These are phyloP conservation scores for Aquilaria malaccensis DNA, from an alignment of 345 rosid genomes.

Conservation along the genomic window DNA sequence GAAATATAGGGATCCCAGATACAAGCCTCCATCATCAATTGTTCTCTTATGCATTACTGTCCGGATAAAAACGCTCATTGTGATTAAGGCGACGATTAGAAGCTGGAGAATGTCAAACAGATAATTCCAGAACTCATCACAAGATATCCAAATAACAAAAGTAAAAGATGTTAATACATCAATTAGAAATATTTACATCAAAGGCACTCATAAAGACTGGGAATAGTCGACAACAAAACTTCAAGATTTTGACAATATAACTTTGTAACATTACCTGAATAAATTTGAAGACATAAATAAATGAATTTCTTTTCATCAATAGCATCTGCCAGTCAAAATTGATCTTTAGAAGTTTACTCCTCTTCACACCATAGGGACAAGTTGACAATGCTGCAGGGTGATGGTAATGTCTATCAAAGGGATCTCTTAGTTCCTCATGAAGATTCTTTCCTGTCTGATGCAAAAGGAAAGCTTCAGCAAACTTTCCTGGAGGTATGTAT, in stretches of 20 bases:
- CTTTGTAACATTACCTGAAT: constrained; percentile 56
- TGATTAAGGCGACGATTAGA: constrained; percentile 78
- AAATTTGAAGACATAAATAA: constrained; percentile 88
- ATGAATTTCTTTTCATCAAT: constrained; percentile 87
- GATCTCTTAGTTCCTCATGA: constrained; percentile 49
- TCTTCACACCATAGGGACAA: constrained; percentile 56
- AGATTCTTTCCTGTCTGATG: constrained; percentile 55
- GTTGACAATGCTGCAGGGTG: constrained; percentile 96
- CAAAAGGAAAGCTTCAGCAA: constrained; percentile 72
- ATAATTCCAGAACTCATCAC: constrained; percentile 12
- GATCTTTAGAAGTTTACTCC: constrained; percentile 66
- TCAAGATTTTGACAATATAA: not conserved
- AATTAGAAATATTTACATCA: not conserved
- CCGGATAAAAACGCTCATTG: constrained; percentile 95
- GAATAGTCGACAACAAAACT: not conserved
- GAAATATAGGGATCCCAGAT: constrained; percentile 82
- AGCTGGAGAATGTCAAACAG: constrained; percentile 51
- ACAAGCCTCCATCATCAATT: constrained; percentile 82
- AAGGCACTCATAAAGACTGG: too few species aligned
- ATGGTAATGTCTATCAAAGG: constrained; percentile 73
- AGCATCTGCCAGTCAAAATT: constrained; percentile 82
- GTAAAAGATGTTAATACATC: not conserved
- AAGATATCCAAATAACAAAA: constrained; percentile 3
- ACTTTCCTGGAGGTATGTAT: constrained; percentile 76
- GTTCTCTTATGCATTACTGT: constrained; percentile 74